Evolutionary conservation across 495 filamentous ascomycete species (phyloP).

Genomic region (Neurospora hispaniola): DNA sequence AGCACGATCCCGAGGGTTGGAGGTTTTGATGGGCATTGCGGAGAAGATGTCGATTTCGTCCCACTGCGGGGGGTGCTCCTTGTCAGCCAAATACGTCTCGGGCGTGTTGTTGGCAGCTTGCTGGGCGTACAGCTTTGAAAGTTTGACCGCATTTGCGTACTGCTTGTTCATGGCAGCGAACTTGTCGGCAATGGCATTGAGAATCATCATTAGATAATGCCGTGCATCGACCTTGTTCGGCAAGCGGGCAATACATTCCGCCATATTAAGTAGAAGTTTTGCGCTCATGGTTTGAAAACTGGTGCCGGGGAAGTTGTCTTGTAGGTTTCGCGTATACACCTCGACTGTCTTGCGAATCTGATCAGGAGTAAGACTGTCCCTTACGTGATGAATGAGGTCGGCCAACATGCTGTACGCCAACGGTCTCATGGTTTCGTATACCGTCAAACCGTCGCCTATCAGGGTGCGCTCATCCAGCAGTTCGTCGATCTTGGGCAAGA

Average conservation of each 20-base stretch:
- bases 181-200: conserved; percentile 96
- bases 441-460: conserved; percentile 91
- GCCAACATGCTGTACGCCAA: conserved; percentile 97
- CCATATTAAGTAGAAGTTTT: conserved; percentile 93
- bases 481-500: conserved; percentile 88
- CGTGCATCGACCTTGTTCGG: conserved; percentile 85
- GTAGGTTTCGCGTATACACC: conserved; percentile 92
- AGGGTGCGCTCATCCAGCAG: conserved; percentile 86
- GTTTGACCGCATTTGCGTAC: conserved; percentile 86
- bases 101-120: conserved; percentile 54
- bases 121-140: conserved; percentile 61
- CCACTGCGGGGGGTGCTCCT: conserved; percentile 74
- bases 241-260: conserved; percentile 87
- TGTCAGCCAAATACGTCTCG: conserved; percentile 77
- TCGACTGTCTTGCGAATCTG: conserved; percentile 93
- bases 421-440: conserved; percentile 92
- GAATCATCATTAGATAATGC: conserved; percentile 92
- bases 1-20: conserved; percentile 81
- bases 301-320: conserved; percentile 92
- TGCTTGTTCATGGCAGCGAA: conserved; percentile 97
- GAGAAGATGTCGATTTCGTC: conserved; percentile 97
- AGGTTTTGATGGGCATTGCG: conserved; percentile 91
- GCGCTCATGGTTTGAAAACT: conserved; percentile 99
- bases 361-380: conserved; percentile 67
- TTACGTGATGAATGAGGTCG: conserved; percentile 94